Base-by-base conservation (phyloP, 106 monocot genomes). In the Platanthera guangdongensis region DNA sequence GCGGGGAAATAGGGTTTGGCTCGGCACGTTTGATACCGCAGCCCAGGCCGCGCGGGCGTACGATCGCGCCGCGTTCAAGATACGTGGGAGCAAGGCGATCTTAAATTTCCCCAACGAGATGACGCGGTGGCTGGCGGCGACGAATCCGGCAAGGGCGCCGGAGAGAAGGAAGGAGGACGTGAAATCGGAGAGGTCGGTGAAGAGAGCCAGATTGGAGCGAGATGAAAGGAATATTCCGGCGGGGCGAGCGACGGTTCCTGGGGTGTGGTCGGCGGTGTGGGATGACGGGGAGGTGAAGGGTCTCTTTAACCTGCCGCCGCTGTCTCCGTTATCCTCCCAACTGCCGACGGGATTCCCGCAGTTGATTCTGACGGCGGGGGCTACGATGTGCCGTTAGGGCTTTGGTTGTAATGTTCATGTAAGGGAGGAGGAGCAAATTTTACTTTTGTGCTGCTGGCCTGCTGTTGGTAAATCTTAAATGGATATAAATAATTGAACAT, bases 41-140 rank as follows among this genome's bases (percentile, higher is more conserved):
- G 55, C 90, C 47, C 88, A 93, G 74, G 93, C 90, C 22, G 93
- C 93, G 30, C 64, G 86, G 47, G 93, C 93, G 2, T 93, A 93
- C 77, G 93, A 93, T 73, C 78, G 81, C 11, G 90, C 93, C 45
- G 93, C 93, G 14, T 94, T 90, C 82, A 51, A 74, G 67, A 76
- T 94, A 83, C 82, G 93, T 9, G 93, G 93, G 0, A 19, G 86
- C 68, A 94, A 85, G 79, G 93, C 93, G 15, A 88, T 94, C 47
- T 84, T 94, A 59, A 94, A 94, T 80, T 94, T 94, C 73, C 93
- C 93, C 50, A 90, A 94, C 79, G 90, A 94, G 53, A 14, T 90
- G 67, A 72, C 50, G 3, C 39, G 39, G 39, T 39, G 39, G 39
- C 39, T 39, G 39, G 39, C 39, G 39, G 39, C 39, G 39, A 39